Evolutionary conservation across 768 basidiomycete genomes (phyloP).

Genomic region (Leucocoprinus sp.): DNA sequence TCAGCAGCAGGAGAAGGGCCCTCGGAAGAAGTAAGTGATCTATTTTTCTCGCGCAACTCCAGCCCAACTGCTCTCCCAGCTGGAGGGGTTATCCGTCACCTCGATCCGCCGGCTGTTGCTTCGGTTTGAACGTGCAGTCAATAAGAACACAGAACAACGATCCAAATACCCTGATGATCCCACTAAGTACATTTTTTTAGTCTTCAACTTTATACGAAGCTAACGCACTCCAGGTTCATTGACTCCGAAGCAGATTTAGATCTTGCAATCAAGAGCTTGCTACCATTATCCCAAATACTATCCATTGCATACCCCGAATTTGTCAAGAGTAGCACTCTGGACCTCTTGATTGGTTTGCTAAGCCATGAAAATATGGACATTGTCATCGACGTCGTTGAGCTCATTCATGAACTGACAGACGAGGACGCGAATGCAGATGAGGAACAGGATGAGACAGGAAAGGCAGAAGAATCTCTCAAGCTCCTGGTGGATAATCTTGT

Average conservation of each 20-base stretch:
- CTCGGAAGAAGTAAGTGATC: constrained; percentile 54
- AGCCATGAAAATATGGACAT: constrained; percentile 97
- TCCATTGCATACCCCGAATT: constrained; percentile 84
- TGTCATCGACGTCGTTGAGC: constrained; percentile 89
- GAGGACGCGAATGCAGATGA: constrained; percentile 88
- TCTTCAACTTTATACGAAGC: constrained; percentile 1
- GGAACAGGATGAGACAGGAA: constrained; percentile 50
- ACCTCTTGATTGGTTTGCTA: constrained; percentile 73
- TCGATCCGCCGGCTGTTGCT: constrained; percentile 67
- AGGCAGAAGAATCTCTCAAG: constrained; percentile 60
- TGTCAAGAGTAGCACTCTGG: constrained; percentile 63
- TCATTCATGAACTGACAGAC: constrained; percentile 91
- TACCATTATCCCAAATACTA: constrained; percentile 85
- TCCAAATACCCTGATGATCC: constrained; percentile 95
- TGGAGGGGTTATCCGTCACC: constrained; percentile 60
- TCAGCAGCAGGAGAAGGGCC: constrained; percentile 52
- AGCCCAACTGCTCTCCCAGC: constrained; percentile 27
- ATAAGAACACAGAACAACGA: constrained; percentile 93
- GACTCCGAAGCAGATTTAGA: constrained; percentile 98
- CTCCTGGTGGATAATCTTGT: constrained; percentile 72
- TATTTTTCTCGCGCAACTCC: not conserved
- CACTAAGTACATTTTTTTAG: constrained; percentile 52
- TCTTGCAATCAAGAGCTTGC: constrained; percentile 71
- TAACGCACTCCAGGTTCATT: constrained; percentile 65
- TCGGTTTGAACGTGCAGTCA: constrained; percentile 79